Base-by-base conservation (phyloP, 495 filamentous ascomycete species). In the Talaromyces borbonicus region DNA sequence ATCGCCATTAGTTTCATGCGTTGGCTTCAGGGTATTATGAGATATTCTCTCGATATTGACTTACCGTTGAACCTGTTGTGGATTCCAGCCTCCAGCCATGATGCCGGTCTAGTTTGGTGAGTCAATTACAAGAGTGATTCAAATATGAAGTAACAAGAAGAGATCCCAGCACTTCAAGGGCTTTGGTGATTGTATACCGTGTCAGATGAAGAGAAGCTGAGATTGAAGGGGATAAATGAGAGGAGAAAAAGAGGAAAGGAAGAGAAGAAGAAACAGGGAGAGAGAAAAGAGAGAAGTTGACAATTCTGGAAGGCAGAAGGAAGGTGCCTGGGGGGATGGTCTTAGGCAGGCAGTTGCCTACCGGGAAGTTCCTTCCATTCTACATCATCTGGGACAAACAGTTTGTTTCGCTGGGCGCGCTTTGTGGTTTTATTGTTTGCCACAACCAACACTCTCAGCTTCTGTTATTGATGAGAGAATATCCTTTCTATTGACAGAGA, bases 31-130 rank as follows among this genome's bases (percentile, higher is more conserved):
- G n/a, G n/a, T n/a, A n/a, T n/a, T n/a, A n/a, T n/a, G n/a, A n/a
- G n/a, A n/a, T n/a, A n/a, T n/a, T n/a, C n/a, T n/a, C n/a, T n/a
- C n/a, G n/a, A n/a, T n/a, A n/a, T 41, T 9, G 24, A 41, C 41
- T 43, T 19, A 46, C 43, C 30, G 23, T 1, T 18, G 30, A 4
- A 46, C 43, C 12, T 22, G 33, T 4, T n/a, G 16, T 1, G 27
- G 16, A 22, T 18, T 35, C 43, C 43, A 46, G 6, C 43, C 43
- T 6, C 43, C 27, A 36, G 19, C 16, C 43, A 46, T 46, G 30
- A 11, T 33, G 31, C 24, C n/a, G 3, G 23, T 44, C 8, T 23
- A 23, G n/a, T 31, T 30, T 8, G 1, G 16, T 32, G 16, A 32
- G 41, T 19, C 26, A 29, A 29, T 29, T 5, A 29, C 26, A 29